Conservation (phyloP, 352 stramenopile genomes). For the Phytophthora melonis region DNA sequence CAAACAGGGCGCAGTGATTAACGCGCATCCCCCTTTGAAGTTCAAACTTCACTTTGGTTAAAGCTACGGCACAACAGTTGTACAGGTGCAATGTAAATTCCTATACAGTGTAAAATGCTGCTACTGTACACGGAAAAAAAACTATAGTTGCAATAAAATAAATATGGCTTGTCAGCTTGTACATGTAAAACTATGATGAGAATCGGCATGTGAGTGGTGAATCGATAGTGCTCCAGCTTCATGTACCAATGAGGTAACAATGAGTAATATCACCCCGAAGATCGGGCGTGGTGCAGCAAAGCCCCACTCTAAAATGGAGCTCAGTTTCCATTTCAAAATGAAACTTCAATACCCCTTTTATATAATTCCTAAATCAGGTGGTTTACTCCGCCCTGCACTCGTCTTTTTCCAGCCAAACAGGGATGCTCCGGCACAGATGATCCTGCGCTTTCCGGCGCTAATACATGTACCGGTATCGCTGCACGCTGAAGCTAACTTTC, state of each 20-base stretch:
- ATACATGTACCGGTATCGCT: no score
- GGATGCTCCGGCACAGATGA: neutral
- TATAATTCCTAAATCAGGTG: neutral
- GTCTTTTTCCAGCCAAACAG: neutral
- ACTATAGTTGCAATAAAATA: neutral
- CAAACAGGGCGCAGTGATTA: neutral
- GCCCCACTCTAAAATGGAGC: neutral
- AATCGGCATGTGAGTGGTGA: neutral
- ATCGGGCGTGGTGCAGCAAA: neutral
- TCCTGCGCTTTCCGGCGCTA: neutral
- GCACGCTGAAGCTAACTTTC: neutral
- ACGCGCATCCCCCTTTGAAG: neutral
- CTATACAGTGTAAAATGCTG: neutral
- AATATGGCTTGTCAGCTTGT: neutral
- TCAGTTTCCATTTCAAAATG: neutral
- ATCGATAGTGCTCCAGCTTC: neutral
- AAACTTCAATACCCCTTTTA: constrained; percentile 6
- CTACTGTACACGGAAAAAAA: no score
- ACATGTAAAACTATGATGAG: neutral
- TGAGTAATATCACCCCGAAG: neutral
- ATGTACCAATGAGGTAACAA: neutral
- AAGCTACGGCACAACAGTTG: neutral
- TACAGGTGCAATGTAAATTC: neutral
- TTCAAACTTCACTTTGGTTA: neutral
- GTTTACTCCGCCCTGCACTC: neutral